Conservation (phyloP, 176 grass and related monocot genomes). For the Zea mays region DNA sequence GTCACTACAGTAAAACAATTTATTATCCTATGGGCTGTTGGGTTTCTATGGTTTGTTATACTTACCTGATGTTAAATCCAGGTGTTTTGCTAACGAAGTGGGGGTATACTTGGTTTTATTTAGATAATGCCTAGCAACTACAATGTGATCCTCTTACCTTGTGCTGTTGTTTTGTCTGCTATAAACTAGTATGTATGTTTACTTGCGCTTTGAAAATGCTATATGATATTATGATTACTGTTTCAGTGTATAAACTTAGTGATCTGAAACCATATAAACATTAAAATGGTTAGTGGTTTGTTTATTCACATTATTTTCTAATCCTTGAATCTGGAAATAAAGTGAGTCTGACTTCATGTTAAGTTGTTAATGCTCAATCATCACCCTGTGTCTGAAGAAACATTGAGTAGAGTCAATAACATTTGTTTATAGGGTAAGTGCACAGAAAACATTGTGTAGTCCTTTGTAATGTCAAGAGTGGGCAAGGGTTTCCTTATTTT, state of each 20-base stretch:
- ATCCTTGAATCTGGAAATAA: conserved; percentile 1
- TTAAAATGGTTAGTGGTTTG: background rate
- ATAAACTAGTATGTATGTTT: background rate
- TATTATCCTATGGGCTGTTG: background rate
- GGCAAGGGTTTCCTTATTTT: background rate
- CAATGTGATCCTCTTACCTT: background rate
- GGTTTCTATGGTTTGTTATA: background rate
- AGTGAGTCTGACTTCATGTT: background rate
- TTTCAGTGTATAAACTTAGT: background rate
- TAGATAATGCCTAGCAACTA: background rate
- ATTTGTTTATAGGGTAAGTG: background rate
- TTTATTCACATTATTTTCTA: background rate
- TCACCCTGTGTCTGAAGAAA: background rate
- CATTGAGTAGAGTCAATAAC: background rate
- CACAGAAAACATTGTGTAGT: background rate
- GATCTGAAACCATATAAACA: background rate
- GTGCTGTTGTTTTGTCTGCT: background rate
- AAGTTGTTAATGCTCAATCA: background rate
- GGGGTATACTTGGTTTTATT: background rate
- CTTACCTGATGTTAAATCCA: background rate
- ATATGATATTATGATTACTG: background rate
- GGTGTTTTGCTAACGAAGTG: background rate
- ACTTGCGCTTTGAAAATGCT: background rate
- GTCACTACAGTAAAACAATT: background rate
- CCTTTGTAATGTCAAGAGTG: background rate